Base-by-base conservation (phyloP, 2,329 filamentous ascomycete genomes). In the Talaromyces sp. region DNA sequence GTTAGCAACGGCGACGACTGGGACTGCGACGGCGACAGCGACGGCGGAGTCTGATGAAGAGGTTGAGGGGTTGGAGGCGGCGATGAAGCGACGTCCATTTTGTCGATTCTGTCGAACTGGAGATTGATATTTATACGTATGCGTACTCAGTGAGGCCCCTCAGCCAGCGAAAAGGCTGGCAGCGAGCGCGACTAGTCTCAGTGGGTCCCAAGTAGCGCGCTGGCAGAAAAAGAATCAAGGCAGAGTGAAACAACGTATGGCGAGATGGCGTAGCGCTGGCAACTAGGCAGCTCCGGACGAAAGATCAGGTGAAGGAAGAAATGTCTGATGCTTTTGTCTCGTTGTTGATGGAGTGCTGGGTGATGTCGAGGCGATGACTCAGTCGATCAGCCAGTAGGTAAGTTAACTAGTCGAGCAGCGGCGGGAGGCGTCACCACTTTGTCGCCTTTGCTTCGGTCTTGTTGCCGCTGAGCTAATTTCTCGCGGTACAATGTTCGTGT, bases 391-490 rank as follows among this genome's bases (percentile, higher is more conserved):
- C 40, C 51, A 56, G n/a, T n/a, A n/a, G n/a, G n/a, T n/a, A n/a
- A n/a, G n/a, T n/a, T n/a, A n/a, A n/a, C n/a, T n/a, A n/a, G 29
- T 13, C 29, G 22, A 36, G 29, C n/a, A 36, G 59, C 59, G 59
- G 59, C 59, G 59, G 59, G 59, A 27, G 27, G 59, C 59, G 59
- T 53, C 45, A 62, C 59, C 59, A 40, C 47, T 53, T 36, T 25
- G 15, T 53, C 27, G 53, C 53, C 53, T 36, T 56, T 17, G 2
- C 5, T 22, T 49, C 22, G 47, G 47, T 29, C 49, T n/a, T 11
- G 27, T 63, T 38, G 61, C 61, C 61, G 61, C 61, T 63, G 51
- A 63, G 34, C 47, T 63, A 53, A 40, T 54, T 29, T 25, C 8
- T 53, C 47, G 6, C 45, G n/a, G n/a, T n/a, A n/a, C n/a, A n/a